Percentiles rank a stretch among this genome's conserved stretches.
These are phyloP conservation scores for Nitzschia sp. DNA, from an alignment of 108 stramenopile species.

Conservation along the genomic window DNA sequence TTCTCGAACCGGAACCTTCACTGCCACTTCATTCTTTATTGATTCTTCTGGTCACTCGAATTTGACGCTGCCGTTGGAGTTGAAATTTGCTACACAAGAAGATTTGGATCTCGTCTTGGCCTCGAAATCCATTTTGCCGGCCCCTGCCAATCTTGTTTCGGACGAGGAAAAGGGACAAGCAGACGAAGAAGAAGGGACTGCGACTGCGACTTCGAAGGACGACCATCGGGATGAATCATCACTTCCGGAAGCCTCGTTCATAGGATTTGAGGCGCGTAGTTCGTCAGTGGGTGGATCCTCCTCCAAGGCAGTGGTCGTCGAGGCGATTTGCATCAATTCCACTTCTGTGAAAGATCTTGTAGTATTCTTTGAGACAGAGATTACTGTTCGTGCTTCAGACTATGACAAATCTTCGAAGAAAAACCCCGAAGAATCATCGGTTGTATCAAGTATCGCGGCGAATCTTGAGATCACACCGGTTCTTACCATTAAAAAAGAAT, in stretches of 20 bases:
- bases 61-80: conserved; percentile 36
- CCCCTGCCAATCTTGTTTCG: conserved; percentile 16
- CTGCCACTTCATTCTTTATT: conserved; percentile 41
- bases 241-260: background rate
- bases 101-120: conserved; percentile 41
- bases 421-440: background rate
- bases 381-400: conserved; percentile 35
- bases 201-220: conserved; percentile 3
- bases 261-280: conserved; percentile 38
- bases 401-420: background rate
- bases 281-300: conserved; percentile 5
- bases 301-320: conserved; percentile 17
- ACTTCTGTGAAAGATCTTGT: conserved; percentile 18
- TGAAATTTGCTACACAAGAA: conserved; percentile 32
- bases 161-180: background rate
- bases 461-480: conserved; percentile 30
- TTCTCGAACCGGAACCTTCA: conserved; percentile 3
- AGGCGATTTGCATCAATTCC: conserved; percentile 31
- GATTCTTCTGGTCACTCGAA: conserved; percentile 54
- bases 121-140: conserved; percentile 24
- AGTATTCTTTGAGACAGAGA: conserved; percentile 29
- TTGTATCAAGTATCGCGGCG: background rate
- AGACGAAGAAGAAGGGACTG: background rate
- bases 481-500: conserved; percentile 16
- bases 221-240: background rate